Conservation (phyloP, 2,329 filamentous ascomycete genomes). For the Didymellaceae sp. region DNA sequence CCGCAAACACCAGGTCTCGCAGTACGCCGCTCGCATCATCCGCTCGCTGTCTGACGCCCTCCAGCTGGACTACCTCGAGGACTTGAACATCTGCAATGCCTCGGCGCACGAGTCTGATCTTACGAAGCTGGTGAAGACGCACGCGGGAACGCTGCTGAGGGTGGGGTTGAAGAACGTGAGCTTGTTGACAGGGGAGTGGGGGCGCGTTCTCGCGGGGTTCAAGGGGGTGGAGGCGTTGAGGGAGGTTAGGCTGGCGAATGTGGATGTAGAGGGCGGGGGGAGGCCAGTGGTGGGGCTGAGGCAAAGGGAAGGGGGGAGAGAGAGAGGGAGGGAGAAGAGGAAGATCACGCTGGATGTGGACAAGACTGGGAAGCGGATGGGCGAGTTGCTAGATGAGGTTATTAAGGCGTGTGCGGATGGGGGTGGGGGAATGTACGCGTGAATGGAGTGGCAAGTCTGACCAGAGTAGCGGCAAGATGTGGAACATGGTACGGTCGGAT, state of each 20-base stretch:
- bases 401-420: not conserved
- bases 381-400: not conserved
- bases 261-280: conserved; percentile 9
- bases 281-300: no score
- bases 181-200: conserved; percentile 27
- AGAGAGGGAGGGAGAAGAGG: not conserved
- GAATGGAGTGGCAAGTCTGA: no score
- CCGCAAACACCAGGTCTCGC: conserved; percentile 12
- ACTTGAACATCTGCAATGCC: conserved; percentile 26
- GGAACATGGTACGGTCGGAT: no score
- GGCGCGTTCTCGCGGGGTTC: conserved; percentile 15
- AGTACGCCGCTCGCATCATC: conserved; percentile 26
- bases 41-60: conserved; percentile 23
- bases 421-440: no score
- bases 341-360: not conserved
- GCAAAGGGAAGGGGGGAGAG: not conserved
- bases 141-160: conserved; percentile 21
- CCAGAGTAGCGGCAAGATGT: no score
- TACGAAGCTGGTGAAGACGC: conserved; percentile 19
- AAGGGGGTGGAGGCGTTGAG: conserved; percentile 8
- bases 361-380: not conserved
- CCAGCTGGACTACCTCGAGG: conserved; percentile 17
- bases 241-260: conserved; percentile 12
- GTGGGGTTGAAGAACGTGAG: conserved; percentile 21
- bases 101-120: conserved; percentile 25